Base-by-base conservation (phyloP, 2,329 filamentous ascomycete genomes). In the Endothia cerciana region DNA sequence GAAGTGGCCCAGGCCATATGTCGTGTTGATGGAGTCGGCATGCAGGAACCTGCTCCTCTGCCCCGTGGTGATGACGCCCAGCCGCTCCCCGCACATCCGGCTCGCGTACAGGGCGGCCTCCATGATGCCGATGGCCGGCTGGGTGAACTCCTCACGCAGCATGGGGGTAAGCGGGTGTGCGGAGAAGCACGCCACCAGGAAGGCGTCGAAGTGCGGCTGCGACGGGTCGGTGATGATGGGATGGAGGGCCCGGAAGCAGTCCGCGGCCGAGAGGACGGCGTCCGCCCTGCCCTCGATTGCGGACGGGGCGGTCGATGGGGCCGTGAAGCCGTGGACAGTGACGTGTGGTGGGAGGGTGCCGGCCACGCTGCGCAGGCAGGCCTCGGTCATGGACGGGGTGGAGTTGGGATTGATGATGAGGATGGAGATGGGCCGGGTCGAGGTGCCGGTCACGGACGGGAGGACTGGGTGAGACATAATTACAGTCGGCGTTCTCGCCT, bases 381-480 rank as follows among this genome's bases (percentile, higher is more conserved):
- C 80, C 41, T 83, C 77, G 28, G 87, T 89, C 85, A 89, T 89
- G 60, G 79, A 78, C 68, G 76, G 70, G 1, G 83, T 86, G 13
- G 85, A 87, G 74, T 89, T 89, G 25, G 87, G 87, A 72, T 89
- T 89, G 77, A 89, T 86, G 69, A 89, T 77, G 47, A 89, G 80
- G 66, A 88, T 83, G 64, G 71, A 77, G 67, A 74, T 76, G 36
- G 61, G 64, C 28, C 43, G 64, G 22, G 60, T 66, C 2, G 51
- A 62, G 4, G 57, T 47, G 28, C 66, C 66, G 22, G 64, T 64
- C 38, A 68, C 66, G 2, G 66, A 66, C 0, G 53, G 60, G 13
- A 66, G 62, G 3, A 15, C 30, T 49, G 10, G 13, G 2, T 5
- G 25, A n/a, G 58, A 60, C 58, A 60, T 58, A 11, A 22, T 49